Conservation (phyloP, 2,329 filamentous ascomycete genomes). For the Ustulina deusta region DNA sequence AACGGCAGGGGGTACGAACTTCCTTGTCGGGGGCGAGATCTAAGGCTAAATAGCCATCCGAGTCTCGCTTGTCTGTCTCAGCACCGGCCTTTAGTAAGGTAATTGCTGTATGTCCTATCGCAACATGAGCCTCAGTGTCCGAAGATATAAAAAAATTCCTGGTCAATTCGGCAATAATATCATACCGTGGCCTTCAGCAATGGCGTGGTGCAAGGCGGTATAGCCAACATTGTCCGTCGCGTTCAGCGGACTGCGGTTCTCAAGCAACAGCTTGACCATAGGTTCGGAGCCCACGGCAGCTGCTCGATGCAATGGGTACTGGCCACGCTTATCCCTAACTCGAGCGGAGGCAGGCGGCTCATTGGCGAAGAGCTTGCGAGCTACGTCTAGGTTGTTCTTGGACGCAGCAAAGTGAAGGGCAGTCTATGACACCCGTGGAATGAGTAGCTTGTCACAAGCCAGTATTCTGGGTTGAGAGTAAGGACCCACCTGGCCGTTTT, state of each 20-base stretch:
- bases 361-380: conserved; percentile 78
- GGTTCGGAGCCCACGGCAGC: conserved; percentile 91
- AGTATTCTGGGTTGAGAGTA: neutral
- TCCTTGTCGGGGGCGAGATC: conserved; percentile 89
- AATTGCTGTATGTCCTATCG: conserved; percentile 80
- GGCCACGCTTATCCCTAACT: conserved; percentile 86
- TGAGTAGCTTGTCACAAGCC: conserved; percentile 15
- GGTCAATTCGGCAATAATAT: conserved; percentile 15
- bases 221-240: conserved; percentile 84
- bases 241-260: conserved; percentile 83
- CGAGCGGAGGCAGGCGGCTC: conserved; percentile 79
- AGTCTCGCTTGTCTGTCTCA: conserved; percentile 81
- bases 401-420: conserved; percentile 92
- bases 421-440: conserved; percentile 65
- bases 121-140: conserved; percentile 1
- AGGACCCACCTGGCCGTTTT: conserved; percentile 69
- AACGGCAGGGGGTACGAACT: conserved; percentile 60
- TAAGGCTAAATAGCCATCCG: conserved; percentile 76
- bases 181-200: conserved; percentile 79
- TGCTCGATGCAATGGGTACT: conserved; percentile 90
- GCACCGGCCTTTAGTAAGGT: conserved; percentile 86
- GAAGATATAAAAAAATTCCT: neutral
- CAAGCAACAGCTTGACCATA: conserved; percentile 82
- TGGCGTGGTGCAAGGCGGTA: conserved; percentile 89
- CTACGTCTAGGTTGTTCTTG: conserved; percentile 86